Conservation (phyloP, 768 basidiomycete genomes). For the Galerina sulciceps region DNA sequence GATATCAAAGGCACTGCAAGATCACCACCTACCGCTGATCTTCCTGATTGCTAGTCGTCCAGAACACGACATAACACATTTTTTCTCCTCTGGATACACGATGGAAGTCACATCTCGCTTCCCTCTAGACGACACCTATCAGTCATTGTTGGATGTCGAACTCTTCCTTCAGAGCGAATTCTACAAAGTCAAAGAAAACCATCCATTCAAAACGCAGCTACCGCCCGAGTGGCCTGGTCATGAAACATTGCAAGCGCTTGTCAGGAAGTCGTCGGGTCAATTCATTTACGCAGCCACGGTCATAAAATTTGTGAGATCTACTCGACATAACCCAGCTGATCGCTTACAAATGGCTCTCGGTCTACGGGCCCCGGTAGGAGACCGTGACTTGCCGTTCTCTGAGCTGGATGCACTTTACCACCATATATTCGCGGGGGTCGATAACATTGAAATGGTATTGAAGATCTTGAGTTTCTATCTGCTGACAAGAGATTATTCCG, state of each 20-base stretch:
- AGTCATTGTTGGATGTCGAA: constrained; percentile 1
- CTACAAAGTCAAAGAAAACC: neutral
- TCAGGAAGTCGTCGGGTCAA: constrained; percentile 10
- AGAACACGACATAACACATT: neutral
- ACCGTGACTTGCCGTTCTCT: constrained; percentile 2
- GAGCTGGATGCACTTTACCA: constrained; percentile 12
- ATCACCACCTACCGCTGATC: neutral
- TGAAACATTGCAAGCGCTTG: neutral
- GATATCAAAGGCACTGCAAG: neutral
- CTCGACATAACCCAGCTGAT: constrained; percentile 7
- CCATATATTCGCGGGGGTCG: constrained; percentile 4
- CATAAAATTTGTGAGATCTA: constrained; percentile 9
- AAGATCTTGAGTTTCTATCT: constrained; percentile 1
- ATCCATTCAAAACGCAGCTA: neutral
- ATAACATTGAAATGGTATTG: neutral
- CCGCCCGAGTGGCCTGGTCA: neutral
- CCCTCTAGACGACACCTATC: constrained; percentile 3
- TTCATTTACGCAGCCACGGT: constrained; percentile 20
- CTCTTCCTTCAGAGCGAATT: neutral
- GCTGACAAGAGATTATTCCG: neutral
- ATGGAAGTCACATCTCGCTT: neutral
- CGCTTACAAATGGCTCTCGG: constrained; percentile 4
- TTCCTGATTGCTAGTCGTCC: constrained; percentile 12
- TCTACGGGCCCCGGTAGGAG: neutral
- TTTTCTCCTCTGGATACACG: neutral